Evolutionary conservation across 2,329 filamentous ascomycete species (phyloP).

Genomic region (Metarhizium album): DNA sequence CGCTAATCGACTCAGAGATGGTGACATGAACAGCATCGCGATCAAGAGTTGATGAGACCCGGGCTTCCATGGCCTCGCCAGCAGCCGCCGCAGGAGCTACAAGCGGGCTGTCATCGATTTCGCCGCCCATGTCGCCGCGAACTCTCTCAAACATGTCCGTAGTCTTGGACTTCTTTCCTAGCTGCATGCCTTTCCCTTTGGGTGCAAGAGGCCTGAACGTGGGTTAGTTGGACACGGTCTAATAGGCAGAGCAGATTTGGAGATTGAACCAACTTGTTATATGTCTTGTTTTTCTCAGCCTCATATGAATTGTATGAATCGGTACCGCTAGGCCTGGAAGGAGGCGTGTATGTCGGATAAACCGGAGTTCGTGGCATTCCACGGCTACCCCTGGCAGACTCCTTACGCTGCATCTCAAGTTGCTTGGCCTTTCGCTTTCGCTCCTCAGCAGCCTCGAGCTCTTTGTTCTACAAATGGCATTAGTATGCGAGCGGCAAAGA

Average conservation of each 20-base stretch:
- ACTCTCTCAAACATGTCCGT: slow-evolving; percentile 97
- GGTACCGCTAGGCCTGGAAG: slow-evolving; percentile 58
- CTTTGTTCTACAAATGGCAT: slow-evolving; percentile 65
- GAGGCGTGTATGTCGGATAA: slow-evolving; percentile 83
- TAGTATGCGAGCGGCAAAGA: slow-evolving; percentile 10
- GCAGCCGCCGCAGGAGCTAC: slow-evolving; percentile 45
- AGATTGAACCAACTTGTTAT: slow-evolving; percentile 53
- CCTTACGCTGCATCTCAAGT: slow-evolving; percentile 96
- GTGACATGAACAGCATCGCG: slow-evolving; percentile 81
- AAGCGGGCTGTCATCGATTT: slow-evolving; percentile 67
- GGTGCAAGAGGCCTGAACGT: slow-evolving; percentile 46
- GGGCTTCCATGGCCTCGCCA: slow-evolving; percentile 43
- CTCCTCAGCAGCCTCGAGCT: slow-evolving; percentile 94
- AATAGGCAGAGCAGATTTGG: neutral
- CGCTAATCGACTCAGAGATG: slow-evolving; percentile 80
- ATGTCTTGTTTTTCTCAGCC: slow-evolving; percentile 91
- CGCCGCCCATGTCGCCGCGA: slow-evolving; percentile 78
- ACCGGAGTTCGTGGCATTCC: slow-evolving; percentile 61
- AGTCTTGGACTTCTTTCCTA: slow-evolving; percentile 97
- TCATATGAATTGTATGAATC: slow-evolving; percentile 92
- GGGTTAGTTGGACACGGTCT: neutral
- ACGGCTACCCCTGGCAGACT: slow-evolving; percentile 70
- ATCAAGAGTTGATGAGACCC: slow-evolving; percentile 57
- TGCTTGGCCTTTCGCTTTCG: slow-evolving; percentile 98
- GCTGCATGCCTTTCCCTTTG: slow-evolving; percentile 96